Evolutionary conservation across 1,284 basidiomycete species (phyloP).

Genomic region (Ceratobasidium sp.): DNA sequence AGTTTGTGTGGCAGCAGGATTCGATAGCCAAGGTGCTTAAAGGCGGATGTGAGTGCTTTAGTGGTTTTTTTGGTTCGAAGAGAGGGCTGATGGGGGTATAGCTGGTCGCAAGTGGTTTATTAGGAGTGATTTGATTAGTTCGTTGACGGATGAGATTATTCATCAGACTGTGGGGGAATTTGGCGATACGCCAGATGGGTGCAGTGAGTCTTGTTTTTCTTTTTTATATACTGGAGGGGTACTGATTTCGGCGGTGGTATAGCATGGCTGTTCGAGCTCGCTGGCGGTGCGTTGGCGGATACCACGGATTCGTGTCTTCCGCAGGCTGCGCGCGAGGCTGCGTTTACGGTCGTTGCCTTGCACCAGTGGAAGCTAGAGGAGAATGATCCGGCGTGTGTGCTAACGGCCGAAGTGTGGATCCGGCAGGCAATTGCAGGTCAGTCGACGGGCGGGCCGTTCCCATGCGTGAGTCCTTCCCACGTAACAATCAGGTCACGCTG

Average conservation of each 20-base stretch:
- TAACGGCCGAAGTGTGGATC: constrained; percentile 89
- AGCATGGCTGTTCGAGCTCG: constrained; percentile 92
- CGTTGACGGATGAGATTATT: constrained; percentile 86
- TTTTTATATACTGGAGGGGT: constrained; percentile 10
- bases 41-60: constrained; percentile 68
- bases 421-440: constrained; percentile 72
- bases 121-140: constrained; percentile 79
- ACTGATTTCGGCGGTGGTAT: constrained; percentile 39
- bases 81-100: constrained; percentile 51
- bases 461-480: constrained; percentile 68
- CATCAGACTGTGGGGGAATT: constrained; percentile 85
- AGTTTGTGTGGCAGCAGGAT: constrained; percentile 87
- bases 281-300: constrained; percentile 82
- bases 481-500: constrained; percentile 45
- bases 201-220: constrained; percentile 68
- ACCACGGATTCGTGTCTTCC: constrained; percentile 78
- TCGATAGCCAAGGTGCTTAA: constrained; percentile 88
- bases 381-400: constrained; percentile 80
- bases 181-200: constrained; percentile 82
- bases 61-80: not conserved
- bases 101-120: constrained; percentile 90
- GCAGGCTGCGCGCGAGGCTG: constrained; percentile 76
- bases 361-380: constrained; percentile 91
- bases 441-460: constrained; percentile 79
- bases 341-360: constrained; percentile 87